Percentiles rank a stretch among this genome's conserved stretches.
Evolutionary conservation across 257 asterid genomes (phyloP).

Genomic region (Marsdenia floribunda): DNA sequence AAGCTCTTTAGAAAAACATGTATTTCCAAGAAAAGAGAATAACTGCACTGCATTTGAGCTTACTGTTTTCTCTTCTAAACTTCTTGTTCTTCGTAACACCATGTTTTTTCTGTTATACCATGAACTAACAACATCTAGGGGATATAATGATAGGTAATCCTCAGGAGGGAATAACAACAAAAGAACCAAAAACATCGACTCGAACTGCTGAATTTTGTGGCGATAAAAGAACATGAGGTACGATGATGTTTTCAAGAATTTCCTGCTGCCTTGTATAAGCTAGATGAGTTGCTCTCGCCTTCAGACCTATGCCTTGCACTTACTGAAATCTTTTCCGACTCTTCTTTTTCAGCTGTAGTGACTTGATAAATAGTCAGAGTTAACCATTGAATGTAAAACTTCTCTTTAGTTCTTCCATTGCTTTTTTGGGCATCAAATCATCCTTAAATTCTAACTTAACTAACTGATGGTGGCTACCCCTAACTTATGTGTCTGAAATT

Average conservation of each 20-base stretch:
- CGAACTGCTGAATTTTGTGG: constrained; percentile 16
- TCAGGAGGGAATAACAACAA: constrained; percentile 16
- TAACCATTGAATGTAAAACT: neutral
- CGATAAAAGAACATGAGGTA: constrained; percentile 23
- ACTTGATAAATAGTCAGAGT: neutral
- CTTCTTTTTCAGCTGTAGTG: neutral
- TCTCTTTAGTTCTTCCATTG: neutral
- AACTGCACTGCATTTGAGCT: too few species aligned
- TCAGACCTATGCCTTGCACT: neutral
- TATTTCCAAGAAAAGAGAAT: too few species aligned
- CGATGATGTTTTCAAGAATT: constrained; percentile 13
- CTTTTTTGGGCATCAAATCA: neutral
- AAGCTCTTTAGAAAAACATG: neutral
- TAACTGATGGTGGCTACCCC: too few species aligned
- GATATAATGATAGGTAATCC: constrained; percentile 23
- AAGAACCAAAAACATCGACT: constrained; percentile 16
- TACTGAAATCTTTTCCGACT: neutral
- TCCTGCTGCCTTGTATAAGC: constrained; percentile 5
- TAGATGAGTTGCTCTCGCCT: constrained; percentile 10
- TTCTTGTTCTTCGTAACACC: too few species aligned
- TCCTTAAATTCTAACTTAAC: neutral
- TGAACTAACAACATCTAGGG: too few species aligned
- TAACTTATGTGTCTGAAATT: too few species aligned
- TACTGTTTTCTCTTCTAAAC: too few species aligned
- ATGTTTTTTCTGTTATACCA: too few species aligned